A percentile compares a stretch with the other conserved stretches of the same genome.
Evolutionary conservation across 2,329 filamentous ascomycete species (phyloP).

Genomic region (Talaromyces verruculosus): DNA sequence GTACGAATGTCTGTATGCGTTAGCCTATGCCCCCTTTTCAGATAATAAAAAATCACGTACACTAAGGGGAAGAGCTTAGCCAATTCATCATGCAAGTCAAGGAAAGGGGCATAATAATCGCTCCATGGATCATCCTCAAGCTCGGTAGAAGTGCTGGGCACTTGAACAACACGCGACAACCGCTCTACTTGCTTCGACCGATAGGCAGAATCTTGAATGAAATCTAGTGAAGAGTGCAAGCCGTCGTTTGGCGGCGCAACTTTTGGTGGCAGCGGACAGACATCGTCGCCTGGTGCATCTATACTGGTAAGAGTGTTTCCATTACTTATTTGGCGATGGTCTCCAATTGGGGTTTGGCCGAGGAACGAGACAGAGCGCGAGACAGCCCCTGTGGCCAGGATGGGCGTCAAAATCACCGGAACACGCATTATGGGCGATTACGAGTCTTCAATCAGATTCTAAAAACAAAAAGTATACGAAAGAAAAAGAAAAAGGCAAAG

Average conservation of each 20-base stretch:
- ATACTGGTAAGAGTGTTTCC: not conserved
- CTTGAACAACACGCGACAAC: constrained; percentile 54
- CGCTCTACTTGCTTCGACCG: constrained; percentile 48
- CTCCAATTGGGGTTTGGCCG: constrained; percentile 16
- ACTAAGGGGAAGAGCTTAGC: constrained; percentile 54
- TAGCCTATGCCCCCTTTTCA: constrained; percentile 22
- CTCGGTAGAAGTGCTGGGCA: constrained; percentile 51
- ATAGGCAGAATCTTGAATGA: constrained; percentile 32
- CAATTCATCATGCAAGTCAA: constrained; percentile 54
- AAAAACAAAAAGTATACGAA: not conserved
- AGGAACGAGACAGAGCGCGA: constrained; percentile 12
- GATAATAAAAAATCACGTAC: constrained; percentile 29
- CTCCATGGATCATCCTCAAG: constrained; percentile 46
- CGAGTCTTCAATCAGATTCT: not conserved
- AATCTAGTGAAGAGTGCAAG: constrained; percentile 29
- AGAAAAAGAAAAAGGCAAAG: not conserved
- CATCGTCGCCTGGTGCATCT: constrained; percentile 6
- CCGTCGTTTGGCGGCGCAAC: constrained; percentile 31
- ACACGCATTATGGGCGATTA: constrained; percentile 10
- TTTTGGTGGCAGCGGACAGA: constrained; percentile 34
- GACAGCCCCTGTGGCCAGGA: constrained; percentile 12
- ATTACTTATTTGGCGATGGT: not conserved
- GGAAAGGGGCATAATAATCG: constrained; percentile 59
- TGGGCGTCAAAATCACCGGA: not conserved
- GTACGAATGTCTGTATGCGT: constrained; percentile 33